phyloP scores from a whole-genome alignment of 495 filamentous ascomycete genomes.

The Pseudomonodictys pantanalensis region DNA sequence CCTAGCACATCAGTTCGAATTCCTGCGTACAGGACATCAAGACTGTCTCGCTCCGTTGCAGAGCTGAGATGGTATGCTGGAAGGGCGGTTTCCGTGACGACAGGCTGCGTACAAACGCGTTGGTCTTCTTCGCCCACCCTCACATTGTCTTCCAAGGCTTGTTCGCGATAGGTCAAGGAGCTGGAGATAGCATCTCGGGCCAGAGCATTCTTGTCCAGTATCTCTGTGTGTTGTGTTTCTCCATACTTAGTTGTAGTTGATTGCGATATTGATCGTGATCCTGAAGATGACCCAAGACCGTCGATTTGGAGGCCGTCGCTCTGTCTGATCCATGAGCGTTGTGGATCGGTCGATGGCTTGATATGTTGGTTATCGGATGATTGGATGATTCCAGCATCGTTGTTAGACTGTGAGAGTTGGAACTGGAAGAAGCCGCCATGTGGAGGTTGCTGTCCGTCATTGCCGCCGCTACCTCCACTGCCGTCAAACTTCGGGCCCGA shows the following conservation, averaged over 20 bases:
- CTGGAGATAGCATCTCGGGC: constrained; percentile 24
- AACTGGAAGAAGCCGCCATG: constrained; percentile 1
- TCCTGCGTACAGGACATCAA: too few species aligned
- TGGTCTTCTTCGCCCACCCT: too few species aligned
- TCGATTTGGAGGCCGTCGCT: too few species aligned
- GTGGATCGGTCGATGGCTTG: not conserved
- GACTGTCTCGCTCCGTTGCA: too few species aligned
- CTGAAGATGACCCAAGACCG: not conserved
- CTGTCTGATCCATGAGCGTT: not conserved
- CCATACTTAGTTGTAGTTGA: not conserved
- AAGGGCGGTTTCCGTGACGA: too few species aligned
- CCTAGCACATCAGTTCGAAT: too few species aligned
- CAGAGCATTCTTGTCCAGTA: constrained; percentile 7
- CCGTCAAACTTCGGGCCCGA: constrained; percentile 1
- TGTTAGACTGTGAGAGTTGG: not conserved
- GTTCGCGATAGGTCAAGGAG: not conserved
- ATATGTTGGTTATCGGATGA: not conserved
- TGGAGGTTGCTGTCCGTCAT: not conserved
- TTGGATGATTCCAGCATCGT: not conserved
- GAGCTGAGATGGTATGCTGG: too few species aligned
- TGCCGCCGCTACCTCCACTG: constrained; percentile 2
- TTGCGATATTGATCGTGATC: not conserved
- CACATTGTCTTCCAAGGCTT: too few species aligned
- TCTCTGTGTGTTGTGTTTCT: constrained; percentile 6
- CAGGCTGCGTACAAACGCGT: too few species aligned